Evolutionary conservation across 1,284 basidiomycete genomes (phyloP).

Genomic region (Microstroma glucosiphilum): DNA sequence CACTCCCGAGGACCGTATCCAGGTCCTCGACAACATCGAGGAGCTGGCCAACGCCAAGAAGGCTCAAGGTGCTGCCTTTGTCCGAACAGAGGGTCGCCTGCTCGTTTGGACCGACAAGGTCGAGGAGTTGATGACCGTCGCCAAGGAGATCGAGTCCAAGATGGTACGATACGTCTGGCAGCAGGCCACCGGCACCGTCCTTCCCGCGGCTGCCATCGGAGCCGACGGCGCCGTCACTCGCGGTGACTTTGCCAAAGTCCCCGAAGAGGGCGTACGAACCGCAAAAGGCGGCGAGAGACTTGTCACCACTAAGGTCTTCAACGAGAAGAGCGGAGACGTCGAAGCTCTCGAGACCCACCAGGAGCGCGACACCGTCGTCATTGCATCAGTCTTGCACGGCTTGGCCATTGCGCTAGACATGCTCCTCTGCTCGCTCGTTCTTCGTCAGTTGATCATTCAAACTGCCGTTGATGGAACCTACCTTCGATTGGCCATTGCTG

Average conservation of each 20-base stretch:
- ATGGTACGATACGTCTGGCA: conserved; percentile 73
- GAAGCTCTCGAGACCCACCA: conserved; percentile 9
- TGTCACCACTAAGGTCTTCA: background rate
- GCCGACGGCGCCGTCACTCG: no score
- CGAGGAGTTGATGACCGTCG: conserved; percentile 42
- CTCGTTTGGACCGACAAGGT: conserved; percentile 71
- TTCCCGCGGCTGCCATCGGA: background rate
- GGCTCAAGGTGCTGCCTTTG: conserved; percentile 76
- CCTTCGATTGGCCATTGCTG: conserved; percentile 62
- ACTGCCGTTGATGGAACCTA: conserved; percentile 63
- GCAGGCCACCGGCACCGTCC: background rate
- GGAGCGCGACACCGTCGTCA: conserved; percentile 60
- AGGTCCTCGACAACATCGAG: conserved; percentile 55
- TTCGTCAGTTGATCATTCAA: conserved; percentile 65
- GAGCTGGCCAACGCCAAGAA: conserved; percentile 66
- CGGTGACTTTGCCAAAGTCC: no score
- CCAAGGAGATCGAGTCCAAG: conserved; percentile 64
- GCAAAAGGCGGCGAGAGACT: background rate
- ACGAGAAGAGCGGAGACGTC: conserved; percentile 16
- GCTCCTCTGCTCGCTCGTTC: conserved; percentile 58
- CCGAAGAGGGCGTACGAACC: background rate
- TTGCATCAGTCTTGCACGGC: conserved; percentile 71
- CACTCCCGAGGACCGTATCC: conserved; percentile 27
- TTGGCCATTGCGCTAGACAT: conserved; percentile 56
- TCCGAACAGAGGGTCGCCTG: conserved; percentile 67